A percentile compares a stretch with the other conserved stretches of the same genome.
Conservation (phyloP, 176 grass and related monocot genomes). For the Oryza rufipogon region DNA sequence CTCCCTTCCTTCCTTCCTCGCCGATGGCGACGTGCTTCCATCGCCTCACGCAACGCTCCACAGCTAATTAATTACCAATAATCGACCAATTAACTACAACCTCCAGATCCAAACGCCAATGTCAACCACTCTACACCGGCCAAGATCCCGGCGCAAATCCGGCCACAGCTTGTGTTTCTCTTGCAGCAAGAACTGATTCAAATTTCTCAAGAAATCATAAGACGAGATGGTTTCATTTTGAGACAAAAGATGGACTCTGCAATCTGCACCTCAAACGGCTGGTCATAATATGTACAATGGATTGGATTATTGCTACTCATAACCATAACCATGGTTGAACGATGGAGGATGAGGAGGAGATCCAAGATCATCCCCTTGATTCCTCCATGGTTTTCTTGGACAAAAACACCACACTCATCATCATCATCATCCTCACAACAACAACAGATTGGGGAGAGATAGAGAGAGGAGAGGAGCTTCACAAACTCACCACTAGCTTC, state of each 20-base stretch:
- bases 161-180: not conserved
- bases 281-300: not conserved
- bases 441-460: not conserved
- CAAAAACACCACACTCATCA: conserved; percentile 22
- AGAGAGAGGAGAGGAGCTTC: not conserved
- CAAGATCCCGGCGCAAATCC: not conserved
- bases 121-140: not conserved
- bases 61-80: not conserved
- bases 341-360: not conserved
- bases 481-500: not conserved
- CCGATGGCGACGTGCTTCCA: not conserved
- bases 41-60: not conserved
- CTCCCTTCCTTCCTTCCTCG: not conserved
- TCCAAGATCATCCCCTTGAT: not conserved
- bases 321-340: not conserved
- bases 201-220: not conserved
- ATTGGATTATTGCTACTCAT: not conserved
- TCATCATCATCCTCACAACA: not conserved
- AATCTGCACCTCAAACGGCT: not conserved
- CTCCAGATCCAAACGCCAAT: not conserved
- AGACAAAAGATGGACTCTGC: not conserved
- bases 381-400: not conserved
- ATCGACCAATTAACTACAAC: too few relatives aligned
- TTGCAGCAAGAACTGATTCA: not conserved
- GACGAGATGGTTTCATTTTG: not conserved